A percentile compares a stretch with the other conserved stretches of the same genome.
Evolutionary conservation across 345 rosid genomes (phyloP).

Genomic region (Eucalyptus pauciflora): DNA sequence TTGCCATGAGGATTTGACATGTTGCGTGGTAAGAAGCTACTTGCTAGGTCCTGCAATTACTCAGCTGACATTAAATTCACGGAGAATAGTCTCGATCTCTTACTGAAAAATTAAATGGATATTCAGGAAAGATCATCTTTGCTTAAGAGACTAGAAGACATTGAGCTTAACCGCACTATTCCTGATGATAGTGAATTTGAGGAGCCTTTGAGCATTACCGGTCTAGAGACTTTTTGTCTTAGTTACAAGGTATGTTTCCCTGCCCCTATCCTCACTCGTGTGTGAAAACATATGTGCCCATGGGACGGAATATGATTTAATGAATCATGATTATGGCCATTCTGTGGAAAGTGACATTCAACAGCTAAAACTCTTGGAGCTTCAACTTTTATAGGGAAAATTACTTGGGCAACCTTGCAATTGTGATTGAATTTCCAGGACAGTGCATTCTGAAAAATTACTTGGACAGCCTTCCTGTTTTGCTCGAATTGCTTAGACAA

Average conservation of each 20-base stretch:
- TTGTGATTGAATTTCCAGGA: neutral
- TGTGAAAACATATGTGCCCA: neutral
- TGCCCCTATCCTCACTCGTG: neutral
- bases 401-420: neutral
- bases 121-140: constrained; percentile 80
- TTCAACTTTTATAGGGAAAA: neutral
- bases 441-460: neutral
- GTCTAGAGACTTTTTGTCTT: constrained; percentile 92
- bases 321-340: neutral
- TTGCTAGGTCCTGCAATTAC: neutral
- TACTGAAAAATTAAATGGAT: neutral
- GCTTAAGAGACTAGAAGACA: constrained; percentile 62
- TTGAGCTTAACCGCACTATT: constrained; percentile 26
- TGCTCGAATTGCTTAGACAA: neutral
- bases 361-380: neutral
- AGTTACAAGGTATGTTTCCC: constrained; percentile 66
- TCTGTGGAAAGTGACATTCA: neutral
- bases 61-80: neutral
- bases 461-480: neutral
- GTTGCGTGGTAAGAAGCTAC: constrained; percentile 64
- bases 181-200: constrained; percentile 44
- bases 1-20: constrained; percentile 90
- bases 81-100: neutral
- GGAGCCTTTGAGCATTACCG: constrained; percentile 71
- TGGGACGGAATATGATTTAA: neutral